Conservation (phyloP, 2,329 filamentous ascomycete genomes). For the Didymella glomerata region DNA sequence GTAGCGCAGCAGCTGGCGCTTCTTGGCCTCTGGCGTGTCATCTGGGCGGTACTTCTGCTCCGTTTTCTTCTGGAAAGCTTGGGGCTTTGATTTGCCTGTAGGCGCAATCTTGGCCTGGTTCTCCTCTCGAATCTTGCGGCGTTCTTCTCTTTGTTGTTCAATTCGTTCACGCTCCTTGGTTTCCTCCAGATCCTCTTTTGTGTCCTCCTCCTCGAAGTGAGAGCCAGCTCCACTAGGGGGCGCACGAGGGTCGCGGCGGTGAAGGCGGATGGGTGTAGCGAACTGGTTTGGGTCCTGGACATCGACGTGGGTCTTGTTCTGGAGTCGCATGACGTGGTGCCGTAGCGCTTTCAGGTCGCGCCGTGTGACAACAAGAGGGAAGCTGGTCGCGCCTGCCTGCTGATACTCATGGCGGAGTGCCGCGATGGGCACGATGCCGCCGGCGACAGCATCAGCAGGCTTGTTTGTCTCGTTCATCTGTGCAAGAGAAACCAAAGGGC, state of each 20-base stretch:
- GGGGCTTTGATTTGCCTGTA: constrained; percentile 73
- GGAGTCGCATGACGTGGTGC: constrained; percentile 86
- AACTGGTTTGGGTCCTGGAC: constrained; percentile 83
- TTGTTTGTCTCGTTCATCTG: constrained; percentile 43
- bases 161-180: constrained; percentile 70
- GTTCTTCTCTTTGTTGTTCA: constrained; percentile 72
- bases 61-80: constrained; percentile 76
- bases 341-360: constrained; percentile 79
- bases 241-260: constrained; percentile 81
- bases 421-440: constrained; percentile 29
- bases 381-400: constrained; percentile 36
- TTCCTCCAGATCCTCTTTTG: constrained; percentile 70
- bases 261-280: constrained; percentile 84
- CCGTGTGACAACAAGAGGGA: constrained; percentile 83
- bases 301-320: constrained; percentile 67
- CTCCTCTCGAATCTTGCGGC: constrained; percentile 83
- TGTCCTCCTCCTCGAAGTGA: constrained; percentile 61
- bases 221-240: constrained; percentile 60
- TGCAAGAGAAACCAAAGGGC: constrained; percentile 44
- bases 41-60: constrained; percentile 87
- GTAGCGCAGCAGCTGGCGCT: constrained; percentile 73
- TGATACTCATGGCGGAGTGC: constrained; percentile 40
- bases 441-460: constrained; percentile 18
- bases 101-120: constrained; percentile 95
- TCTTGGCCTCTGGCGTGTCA: constrained; percentile 75